Evolutionary conservation across 441 rosid species (phyloP), one percentile per base, ranked within the genome.

Genomic region (Breynia disticha): DNA sequence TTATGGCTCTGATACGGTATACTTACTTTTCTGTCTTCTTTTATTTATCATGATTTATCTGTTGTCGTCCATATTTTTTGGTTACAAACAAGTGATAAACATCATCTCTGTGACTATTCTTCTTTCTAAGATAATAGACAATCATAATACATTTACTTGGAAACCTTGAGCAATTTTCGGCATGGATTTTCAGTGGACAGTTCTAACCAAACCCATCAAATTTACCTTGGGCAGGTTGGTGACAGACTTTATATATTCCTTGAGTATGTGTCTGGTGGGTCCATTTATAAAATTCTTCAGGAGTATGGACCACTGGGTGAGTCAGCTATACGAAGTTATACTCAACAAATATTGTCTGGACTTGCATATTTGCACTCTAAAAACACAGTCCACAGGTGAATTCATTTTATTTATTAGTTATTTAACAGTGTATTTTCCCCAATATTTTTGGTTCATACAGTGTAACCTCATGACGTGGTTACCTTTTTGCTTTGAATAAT

Each of bases 241-340:
- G 96, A 89, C 75, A 87, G 70, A 55, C 73, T 89, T 61, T 93
- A 83, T 62, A 93, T 93, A 68, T 93, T 89, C 79, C 72, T 93
- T 74, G 97, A 89, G 74, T 93, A 84, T 61, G 95, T 93, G 20
- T 89, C 99, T 50, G 99, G 95, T 58, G 99, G 99, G 62, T 93
- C 99, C 50, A 93, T 93, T 48, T 82, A 89, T 76, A 93, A 84
- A 68, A 78, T 93, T 68, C 99, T 93, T 67, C 95, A 83, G 65
- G 99, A 93, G 10, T 89, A 93, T 51, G 97, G 99, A 16, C 81
- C 74, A 55, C 74, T 93, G 17, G 91, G 97, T 45, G 99, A 89
- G 69, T 63, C 53, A 64, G 97, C 88, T 20, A 93, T 93, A 63
- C 95, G 99, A 28, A 93, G 78, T 73, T 93, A 86, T 58, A 93